These are phyloP conservation scores for Sarcodon sp. DNA, from an alignment of 768 basidiomycete species.

Conservation along the genomic window DNA sequence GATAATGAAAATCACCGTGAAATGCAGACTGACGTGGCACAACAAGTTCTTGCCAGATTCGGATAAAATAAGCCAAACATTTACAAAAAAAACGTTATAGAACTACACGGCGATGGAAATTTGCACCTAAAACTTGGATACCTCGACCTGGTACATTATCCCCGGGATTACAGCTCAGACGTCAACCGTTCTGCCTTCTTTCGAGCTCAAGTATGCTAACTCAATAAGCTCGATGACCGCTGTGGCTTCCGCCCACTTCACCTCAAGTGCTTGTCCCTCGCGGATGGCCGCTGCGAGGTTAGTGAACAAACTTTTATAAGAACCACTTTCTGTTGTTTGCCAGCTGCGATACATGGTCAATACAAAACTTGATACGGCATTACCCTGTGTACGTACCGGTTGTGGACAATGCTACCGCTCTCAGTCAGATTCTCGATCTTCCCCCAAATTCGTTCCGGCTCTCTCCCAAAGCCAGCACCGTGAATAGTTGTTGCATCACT, in stretches of 20 bases:
- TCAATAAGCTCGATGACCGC: conserved; percentile 69
- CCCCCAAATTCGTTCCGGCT: conserved; percentile 53
- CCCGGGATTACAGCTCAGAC: conserved; percentile 5
- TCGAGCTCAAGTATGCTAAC: conserved; percentile 53
- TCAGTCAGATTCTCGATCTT: conserved; percentile 39
- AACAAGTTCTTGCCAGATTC: neutral
- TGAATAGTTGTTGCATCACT: conserved; percentile 30
- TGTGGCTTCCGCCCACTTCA: conserved; percentile 67
- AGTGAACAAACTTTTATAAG: conserved; percentile 48
- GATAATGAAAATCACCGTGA: neutral
- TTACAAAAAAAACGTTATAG: neutral
- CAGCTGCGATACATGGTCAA: conserved; percentile 27
- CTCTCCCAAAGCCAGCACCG: conserved; percentile 38
- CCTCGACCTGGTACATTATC: neutral
- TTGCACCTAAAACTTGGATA: no score
- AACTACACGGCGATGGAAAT: no score
- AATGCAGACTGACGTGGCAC: neutral
- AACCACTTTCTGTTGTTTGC: conserved; percentile 46
- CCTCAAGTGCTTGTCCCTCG: conserved; percentile 33
- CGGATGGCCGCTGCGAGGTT: conserved; percentile 56
- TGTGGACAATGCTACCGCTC: conserved; percentile 25
- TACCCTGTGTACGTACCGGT: conserved; percentile 13
- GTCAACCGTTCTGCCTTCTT: conserved; percentile 37
- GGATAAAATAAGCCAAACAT: neutral
- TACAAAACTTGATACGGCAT: neutral